These are phyloP conservation scores for Saccharomyces hybrid DNA, from an alignment of 1,139 yeast genomes.

Conservation along the genomic window DNA sequence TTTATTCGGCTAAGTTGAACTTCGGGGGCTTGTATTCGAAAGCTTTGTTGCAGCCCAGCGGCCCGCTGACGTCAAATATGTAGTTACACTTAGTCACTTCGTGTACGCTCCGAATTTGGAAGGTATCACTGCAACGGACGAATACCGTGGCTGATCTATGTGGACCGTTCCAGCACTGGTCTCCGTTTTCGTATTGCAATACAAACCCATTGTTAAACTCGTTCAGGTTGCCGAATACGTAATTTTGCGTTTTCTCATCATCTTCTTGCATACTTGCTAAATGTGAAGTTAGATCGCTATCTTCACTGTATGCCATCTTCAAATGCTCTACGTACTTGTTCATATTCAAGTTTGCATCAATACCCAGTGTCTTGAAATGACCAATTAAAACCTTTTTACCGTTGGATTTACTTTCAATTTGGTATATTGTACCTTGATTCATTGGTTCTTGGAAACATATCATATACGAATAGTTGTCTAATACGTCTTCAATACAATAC, in stretches of 20 bases:
- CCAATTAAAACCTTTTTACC: constrained; percentile 24
- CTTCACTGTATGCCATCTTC: constrained; percentile 18
- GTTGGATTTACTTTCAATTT: constrained; percentile 18
- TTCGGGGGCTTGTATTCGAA: constrained; percentile 9
- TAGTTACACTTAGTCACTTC: constrained; percentile 91
- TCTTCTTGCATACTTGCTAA: constrained; percentile 20
- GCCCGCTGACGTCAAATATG: constrained; percentile 52
- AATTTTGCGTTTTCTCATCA: constrained; percentile 23
- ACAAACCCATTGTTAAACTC: constrained; percentile 32
- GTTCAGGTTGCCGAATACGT: constrained; percentile 25
- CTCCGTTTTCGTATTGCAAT: constrained; percentile 55
- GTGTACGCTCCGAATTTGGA: constrained; percentile 52
- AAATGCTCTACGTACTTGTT: constrained; percentile 19
- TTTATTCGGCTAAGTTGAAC: neutral
- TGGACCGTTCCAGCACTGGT: constrained; percentile 94
- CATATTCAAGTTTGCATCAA: constrained; percentile 14
- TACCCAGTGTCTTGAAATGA: constrained; percentile 10
- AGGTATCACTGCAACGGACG: constrained; percentile 59
- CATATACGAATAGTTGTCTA: constrained; percentile 23
- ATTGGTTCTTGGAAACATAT: constrained; percentile 19
- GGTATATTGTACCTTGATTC: constrained; percentile 15
- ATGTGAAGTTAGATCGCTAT: constrained; percentile 20
- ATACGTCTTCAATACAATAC: constrained; percentile 10
- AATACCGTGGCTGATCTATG: constrained; percentile 59
- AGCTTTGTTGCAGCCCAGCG: constrained; percentile 53